Percentiles rank a stretch among this genome's conserved stretches.
Conservation (phyloP, 2,329 filamentous ascomycete genomes). For the Aspergillus pseudotamarii region DNA sequence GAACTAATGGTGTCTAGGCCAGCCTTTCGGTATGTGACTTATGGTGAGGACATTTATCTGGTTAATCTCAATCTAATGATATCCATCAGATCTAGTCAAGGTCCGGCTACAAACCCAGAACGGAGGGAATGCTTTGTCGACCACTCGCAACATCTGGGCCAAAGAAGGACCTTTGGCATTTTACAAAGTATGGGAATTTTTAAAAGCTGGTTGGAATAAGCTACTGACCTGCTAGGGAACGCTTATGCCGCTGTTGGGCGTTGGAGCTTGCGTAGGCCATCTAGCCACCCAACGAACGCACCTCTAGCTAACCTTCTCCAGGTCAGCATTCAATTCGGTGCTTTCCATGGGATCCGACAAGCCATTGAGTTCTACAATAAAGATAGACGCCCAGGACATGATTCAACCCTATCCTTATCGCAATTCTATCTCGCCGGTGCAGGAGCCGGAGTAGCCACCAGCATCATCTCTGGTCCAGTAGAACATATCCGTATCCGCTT, state of each 20-base stretch:
- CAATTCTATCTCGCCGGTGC: conserved; percentile 89
- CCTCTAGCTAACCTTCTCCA: conserved; percentile 15
- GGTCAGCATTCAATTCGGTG: conserved; percentile 87
- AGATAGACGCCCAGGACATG: neutral
- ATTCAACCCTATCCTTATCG: conserved; percentile 63
- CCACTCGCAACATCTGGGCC: conserved; percentile 76
- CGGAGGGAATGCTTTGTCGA: conserved; percentile 71
- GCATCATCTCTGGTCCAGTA: conserved; percentile 80
- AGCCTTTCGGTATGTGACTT: conserved; percentile 51
- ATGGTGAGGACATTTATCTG: neutral
- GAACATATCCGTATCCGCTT: conserved; percentile 93
- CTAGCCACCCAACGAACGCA: neutral
- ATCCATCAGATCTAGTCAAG: conserved; percentile 81
- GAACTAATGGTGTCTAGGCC: conserved; percentile 45
- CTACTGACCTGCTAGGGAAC: conserved; percentile 65
- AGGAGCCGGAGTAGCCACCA: conserved; percentile 87
- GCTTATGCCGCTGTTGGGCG: conserved; percentile 84
- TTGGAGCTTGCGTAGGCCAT: conserved; percentile 77
- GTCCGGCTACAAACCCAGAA: conserved; percentile 88
- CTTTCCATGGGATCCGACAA: conserved; percentile 84
- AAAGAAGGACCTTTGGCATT: conserved; percentile 86
- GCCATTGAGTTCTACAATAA: conserved; percentile 73
- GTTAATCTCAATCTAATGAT: neutral
- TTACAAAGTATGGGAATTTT: conserved; percentile 62
- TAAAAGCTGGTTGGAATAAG: too few relatives aligned